Conservation (phyloP, 805 yeast species). For the Starmera quercuum region DNA sequence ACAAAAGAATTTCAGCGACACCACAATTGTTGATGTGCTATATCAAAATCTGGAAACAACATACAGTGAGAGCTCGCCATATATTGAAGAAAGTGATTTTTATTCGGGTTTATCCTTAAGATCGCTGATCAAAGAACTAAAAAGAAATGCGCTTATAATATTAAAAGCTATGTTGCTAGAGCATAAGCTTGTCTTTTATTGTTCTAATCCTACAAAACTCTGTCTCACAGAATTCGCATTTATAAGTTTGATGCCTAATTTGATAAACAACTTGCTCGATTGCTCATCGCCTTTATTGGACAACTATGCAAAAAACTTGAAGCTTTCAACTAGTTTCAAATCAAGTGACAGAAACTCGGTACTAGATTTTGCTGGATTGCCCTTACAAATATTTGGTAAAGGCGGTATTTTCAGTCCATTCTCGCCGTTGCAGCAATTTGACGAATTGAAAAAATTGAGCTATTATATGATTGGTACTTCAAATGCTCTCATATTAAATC, state of each 20-base stretch:
- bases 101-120: slow-evolving; percentile 71
- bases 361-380: slow-evolving; percentile 77
- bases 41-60: slow-evolving; percentile 54
- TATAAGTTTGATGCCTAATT: slow-evolving; percentile 75
- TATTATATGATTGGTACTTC: slow-evolving; percentile 82
- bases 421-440: slow-evolving; percentile 87
- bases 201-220: slow-evolving; percentile 69
- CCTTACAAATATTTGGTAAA: slow-evolving; percentile 75
- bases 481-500: slow-evolving; percentile 69
- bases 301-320: slow-evolving; percentile 42
- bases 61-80: slow-evolving; percentile 21
- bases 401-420: slow-evolving; percentile 91
- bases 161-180: slow-evolving; percentile 77
- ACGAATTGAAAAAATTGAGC: slow-evolving; percentile 54
- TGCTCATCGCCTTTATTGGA: slow-evolving; percentile 72
- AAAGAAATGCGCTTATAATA: slow-evolving; percentile 51
- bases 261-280: slow-evolving; percentile 63
- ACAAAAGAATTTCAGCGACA: slow-evolving; percentile 72
- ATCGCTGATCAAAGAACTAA: slow-evolving; percentile 51
- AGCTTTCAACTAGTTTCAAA: slow-evolving; percentile 57
- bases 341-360: slow-evolving; percentile 75
- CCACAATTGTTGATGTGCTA: slow-evolving; percentile 55
- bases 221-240: slow-evolving; percentile 81
- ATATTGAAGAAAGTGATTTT: slow-evolving; percentile 46
- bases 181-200: slow-evolving; percentile 64